Conservation (phyloP, 2,329 filamentous ascomycete genomes). For the Paecilomyces dactylethromorphus region DNA sequence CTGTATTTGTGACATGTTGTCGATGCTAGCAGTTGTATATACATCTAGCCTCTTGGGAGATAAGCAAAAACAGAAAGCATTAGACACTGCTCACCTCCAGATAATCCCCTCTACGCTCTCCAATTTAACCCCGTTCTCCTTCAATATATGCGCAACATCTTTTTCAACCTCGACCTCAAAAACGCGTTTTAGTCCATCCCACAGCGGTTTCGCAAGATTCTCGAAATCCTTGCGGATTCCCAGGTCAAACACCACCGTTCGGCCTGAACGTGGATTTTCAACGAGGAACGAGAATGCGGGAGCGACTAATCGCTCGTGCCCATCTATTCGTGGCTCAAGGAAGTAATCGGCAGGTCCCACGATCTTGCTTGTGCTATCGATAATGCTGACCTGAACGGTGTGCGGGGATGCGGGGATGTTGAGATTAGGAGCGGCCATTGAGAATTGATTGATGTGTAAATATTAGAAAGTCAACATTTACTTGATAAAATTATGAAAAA, state of each 20-base stretch:
- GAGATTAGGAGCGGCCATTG: conserved; percentile 6
- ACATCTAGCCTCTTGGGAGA: background rate
- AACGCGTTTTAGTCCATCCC: background rate
- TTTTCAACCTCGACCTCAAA: conserved; percentile 7
- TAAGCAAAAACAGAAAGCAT: background rate
- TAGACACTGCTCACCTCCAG: conserved; percentile 4
- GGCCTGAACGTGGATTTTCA: conserved; percentile 29
- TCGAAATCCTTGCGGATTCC: conserved; percentile 19
- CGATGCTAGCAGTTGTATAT: background rate
- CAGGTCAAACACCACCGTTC: conserved; percentile 30
- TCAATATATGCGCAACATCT: conserved; percentile 11
- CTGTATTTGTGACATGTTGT: background rate
- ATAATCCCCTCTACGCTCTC: conserved; percentile 9
- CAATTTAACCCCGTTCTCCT: conserved; percentile 7
- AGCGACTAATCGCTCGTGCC: background rate
- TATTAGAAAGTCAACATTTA: background rate
- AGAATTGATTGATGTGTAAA: background rate
- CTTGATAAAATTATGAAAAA: background rate
- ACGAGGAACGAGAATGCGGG: conserved; percentile 35
- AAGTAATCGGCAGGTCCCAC: conserved; percentile 14
- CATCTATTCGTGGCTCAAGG: conserved; percentile 7
- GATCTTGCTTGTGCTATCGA: conserved; percentile 23
- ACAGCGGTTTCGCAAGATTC: conserved; percentile 4
- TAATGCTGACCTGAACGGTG: conserved; percentile 25
- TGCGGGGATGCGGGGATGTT: conserved; percentile 20